Evolutionary conservation across 768 basidiomycete species (phyloP).

Genomic region (Favolaschia claudopus): DNA sequence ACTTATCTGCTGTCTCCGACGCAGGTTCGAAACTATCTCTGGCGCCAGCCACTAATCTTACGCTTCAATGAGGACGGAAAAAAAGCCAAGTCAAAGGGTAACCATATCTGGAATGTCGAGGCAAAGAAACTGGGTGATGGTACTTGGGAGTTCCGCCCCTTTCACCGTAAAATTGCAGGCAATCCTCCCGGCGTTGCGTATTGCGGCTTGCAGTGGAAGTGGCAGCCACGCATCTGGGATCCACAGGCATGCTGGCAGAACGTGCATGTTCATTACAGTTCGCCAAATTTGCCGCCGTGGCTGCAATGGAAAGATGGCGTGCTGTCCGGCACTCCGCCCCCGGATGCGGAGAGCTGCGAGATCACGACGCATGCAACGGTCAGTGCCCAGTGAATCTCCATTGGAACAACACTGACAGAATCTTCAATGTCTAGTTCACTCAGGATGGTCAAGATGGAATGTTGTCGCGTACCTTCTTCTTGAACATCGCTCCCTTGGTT

Average conservation of each 20-base stretch:
- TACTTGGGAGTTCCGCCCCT: conserved; percentile 88
- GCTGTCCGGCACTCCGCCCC: conserved; percentile 80
- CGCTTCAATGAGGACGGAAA: conserved; percentile 99
- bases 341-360: conserved; percentile 77
- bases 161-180: conserved; percentile 88
- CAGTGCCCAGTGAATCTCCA: conserved; percentile 32
- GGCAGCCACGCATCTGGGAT: conserved; percentile 96
- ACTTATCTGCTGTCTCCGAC: conserved; percentile 20
- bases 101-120: conserved; percentile 99
- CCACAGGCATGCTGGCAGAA: conserved; percentile 89
- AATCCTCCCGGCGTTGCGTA: conserved; percentile 84
- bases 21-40: conserved; percentile 93
- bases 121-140: conserved; percentile 83
- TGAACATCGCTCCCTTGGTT: conserved; percentile 73
- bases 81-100: conserved; percentile 98
- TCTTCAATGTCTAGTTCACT: conserved; percentile 68
- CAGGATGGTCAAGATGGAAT: conserved; percentile 80
- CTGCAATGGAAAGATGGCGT: conserved; percentile 86
- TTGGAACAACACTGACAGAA: too few species aligned
- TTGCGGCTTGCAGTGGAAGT: conserved; percentile 81
- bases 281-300: conserved; percentile 87
- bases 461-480: conserved; percentile 69
- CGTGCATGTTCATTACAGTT: conserved; percentile 79
- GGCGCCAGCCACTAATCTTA: conserved; percentile 92
- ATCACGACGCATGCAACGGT: conserved; percentile 83